Conservation (phyloP, 2,329 filamentous ascomycete species). For the Colletotrichum karsti region DNA sequence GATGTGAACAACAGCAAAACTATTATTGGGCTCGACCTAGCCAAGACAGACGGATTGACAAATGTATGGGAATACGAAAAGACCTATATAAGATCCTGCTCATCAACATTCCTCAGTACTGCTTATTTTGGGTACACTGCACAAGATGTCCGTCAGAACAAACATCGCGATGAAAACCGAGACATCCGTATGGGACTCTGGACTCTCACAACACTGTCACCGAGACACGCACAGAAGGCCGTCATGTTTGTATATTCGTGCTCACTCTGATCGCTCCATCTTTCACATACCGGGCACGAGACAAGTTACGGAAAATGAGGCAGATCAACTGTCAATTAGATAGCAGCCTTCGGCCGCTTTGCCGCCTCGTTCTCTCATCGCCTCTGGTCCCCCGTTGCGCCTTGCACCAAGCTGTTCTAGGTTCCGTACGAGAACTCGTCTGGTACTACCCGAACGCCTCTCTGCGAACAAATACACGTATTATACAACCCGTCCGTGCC, state of each 20-base stretch:
- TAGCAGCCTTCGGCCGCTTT: not conserved
- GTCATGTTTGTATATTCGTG: not conserved
- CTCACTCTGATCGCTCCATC: not conserved
- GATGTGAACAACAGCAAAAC: too few relatives aligned
- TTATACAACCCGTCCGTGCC: constrained; percentile 14
- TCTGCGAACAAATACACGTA: constrained; percentile 4
- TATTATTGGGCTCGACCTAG: too few relatives aligned
- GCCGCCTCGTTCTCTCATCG: not conserved
- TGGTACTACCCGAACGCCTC: not conserved
- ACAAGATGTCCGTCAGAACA: not conserved
- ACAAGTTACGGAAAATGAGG: not conserved
- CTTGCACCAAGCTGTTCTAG: not conserved
- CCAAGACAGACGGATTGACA: too few relatives aligned
- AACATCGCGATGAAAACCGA: not conserved
- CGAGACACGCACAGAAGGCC: not conserved
- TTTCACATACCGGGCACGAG: not conserved
- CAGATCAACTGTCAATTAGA: not conserved
- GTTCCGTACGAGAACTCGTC: not conserved
- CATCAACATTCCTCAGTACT: not conserved
- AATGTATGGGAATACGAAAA: not conserved
- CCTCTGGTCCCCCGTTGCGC: not conserved
- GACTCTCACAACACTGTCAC: not conserved
- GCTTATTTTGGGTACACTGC: not conserved
- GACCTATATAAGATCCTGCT: not conserved
- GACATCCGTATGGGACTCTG: not conserved